Conservation (phyloP, 1,284 basidiomycete genomes). For the Cryptococcus sp. region DNA sequence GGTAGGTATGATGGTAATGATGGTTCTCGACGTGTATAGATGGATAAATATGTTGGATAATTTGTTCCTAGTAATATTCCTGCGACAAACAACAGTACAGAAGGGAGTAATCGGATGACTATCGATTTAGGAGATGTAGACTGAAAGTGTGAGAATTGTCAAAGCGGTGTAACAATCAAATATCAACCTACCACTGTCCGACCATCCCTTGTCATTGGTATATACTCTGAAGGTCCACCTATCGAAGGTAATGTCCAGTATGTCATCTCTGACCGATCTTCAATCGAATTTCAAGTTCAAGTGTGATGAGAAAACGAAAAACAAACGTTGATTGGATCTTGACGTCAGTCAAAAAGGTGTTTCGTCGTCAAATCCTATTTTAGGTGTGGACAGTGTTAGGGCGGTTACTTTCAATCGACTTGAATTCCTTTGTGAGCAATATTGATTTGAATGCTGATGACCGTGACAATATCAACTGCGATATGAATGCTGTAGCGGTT, state of each 20-base stretch:
- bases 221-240: background rate
- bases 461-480: too few relatives aligned
- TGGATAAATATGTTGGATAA: conserved; percentile 26
- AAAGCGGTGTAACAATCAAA: too few relatives aligned
- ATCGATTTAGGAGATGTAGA: background rate
- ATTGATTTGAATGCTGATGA: too few relatives aligned
- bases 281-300: too few relatives aligned
- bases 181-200: background rate
- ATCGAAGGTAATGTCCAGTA: background rate
- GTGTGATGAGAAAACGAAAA: too few relatives aligned
- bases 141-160: background rate
- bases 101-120: conserved; percentile 7
- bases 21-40: conserved; percentile 23
- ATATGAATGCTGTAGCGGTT: too few relatives aligned
- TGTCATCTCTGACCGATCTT: background rate
- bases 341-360: too few relatives aligned
- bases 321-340: too few relatives aligned
- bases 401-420: too few relatives aligned
- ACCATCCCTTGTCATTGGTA: conserved; percentile 5
- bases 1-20: conserved; percentile 19
- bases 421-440: too few relatives aligned
- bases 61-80: conserved; percentile 26
- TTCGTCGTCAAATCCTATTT: too few relatives aligned
- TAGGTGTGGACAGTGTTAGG: too few relatives aligned
- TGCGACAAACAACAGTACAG: conserved; percentile 14